These are phyloP conservation scores for Eucalyptus marginata DNA, from an alignment of 345 rosid genomes.

Conservation along the genomic window DNA sequence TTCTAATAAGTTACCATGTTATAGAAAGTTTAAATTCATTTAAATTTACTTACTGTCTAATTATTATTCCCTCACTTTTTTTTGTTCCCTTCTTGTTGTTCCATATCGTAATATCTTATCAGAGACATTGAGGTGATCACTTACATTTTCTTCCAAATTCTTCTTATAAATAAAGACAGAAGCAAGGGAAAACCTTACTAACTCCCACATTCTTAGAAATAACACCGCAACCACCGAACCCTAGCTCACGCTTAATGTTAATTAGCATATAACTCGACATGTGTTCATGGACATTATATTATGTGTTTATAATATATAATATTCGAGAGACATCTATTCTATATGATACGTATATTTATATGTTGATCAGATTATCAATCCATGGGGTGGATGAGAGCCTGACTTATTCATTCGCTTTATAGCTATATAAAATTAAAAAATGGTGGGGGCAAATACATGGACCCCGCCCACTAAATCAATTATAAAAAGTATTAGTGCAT, in stretches of 20 bases:
- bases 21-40: neutral
- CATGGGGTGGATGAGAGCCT: neutral
- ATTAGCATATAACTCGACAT: neutral
- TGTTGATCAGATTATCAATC: neutral
- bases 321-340: neutral
- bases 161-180: neutral
- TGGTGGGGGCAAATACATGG: neutral
- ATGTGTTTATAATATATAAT: neutral
- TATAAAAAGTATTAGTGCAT: neutral
- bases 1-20: neutral
- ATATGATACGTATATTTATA: neutral
- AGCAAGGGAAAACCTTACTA: neutral
- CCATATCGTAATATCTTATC: neutral
- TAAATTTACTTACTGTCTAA: neutral
- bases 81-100: neutral
- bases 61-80: neutral
- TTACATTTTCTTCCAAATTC: neutral
- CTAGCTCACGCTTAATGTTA: neutral
- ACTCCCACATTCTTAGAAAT: neutral
- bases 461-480: neutral
- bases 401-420: neutral
- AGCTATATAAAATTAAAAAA: neutral
- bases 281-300: neutral
- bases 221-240: neutral
- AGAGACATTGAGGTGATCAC: neutral